Percentiles rank a stretch among this genome's conserved stretches.
Conservation (phyloP, 371 early-diverging fungal genomes). For the Amoeboaphelidium protococcarum region DNA sequence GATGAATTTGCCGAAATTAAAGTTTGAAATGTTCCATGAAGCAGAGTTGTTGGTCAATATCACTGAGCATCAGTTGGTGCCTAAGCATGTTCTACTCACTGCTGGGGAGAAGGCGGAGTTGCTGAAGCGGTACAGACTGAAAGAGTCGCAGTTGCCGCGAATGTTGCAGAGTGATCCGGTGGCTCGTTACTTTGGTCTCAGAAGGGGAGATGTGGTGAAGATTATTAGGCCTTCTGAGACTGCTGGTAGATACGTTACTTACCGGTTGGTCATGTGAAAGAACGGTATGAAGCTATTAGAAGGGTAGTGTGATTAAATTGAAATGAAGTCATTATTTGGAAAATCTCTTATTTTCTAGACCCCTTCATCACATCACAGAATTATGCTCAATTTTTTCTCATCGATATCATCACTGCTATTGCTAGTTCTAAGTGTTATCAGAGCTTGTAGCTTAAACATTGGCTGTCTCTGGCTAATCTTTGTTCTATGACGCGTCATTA, state of each 20-base stretch:
- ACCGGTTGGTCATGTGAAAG: slow-evolving; percentile 29
- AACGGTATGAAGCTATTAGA: too few relatives aligned
- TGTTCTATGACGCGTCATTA: too few relatives aligned
- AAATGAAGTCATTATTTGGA: too few relatives aligned
- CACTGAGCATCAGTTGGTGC: slow-evolving; percentile 88
- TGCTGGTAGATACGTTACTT: slow-evolving; percentile 84
- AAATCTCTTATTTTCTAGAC: too few relatives aligned
- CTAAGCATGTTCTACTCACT: slow-evolving; percentile 71
- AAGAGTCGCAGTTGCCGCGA: slow-evolving; percentile 84
- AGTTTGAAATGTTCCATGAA: slow-evolving; percentile 80
- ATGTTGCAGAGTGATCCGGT: slow-evolving; percentile 81
- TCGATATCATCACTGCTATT: too few relatives aligned
- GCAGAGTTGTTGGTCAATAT: slow-evolving; percentile 92
- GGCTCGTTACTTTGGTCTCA: slow-evolving; percentile 89
- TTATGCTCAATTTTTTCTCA: too few relatives aligned
- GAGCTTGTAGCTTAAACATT: too few relatives aligned
- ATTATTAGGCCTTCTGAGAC: slow-evolving; percentile 90
- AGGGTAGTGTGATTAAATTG: too few relatives aligned
- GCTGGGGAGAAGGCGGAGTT: slow-evolving; percentile 75
- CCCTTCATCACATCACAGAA: too few relatives aligned
- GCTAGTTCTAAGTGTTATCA: too few relatives aligned
- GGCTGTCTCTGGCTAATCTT: too few relatives aligned
- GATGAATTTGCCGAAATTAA: slow-evolving; percentile 40
- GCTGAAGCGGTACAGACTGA: slow-evolving; percentile 72
- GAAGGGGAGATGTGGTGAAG: slow-evolving; percentile 86